Evolutionary conservation across 345 rosid genomes (phyloP).

Genomic region (Citrus sp.): DNA sequence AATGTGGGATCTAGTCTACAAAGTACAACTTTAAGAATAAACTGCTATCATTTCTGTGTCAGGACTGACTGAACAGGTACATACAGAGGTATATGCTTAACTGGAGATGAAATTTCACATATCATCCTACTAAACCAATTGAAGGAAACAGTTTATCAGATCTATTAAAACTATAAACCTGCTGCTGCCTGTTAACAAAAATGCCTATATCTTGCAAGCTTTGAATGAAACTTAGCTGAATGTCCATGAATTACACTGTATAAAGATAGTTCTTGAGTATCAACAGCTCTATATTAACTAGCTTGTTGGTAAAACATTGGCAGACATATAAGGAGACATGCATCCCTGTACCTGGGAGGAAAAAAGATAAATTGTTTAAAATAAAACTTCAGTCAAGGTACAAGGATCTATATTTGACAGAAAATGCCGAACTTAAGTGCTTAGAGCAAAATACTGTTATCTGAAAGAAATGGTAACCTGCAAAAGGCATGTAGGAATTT

Average conservation of each 20-base stretch:
- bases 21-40: background rate
- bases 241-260: background rate
- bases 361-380: background rate
- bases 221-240: background rate
- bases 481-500: conserved; percentile 77
- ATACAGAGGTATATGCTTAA: background rate
- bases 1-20: background rate
- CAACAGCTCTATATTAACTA: conserved; percentile 18
- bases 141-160: background rate
- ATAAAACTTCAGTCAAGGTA: background rate
- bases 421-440: background rate
- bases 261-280: background rate
- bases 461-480: conserved; percentile 42
- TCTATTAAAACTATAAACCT: background rate
- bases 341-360: conserved; percentile 67
- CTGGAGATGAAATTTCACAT: no score
- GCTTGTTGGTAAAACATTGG: conserved; percentile 55
- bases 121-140: background rate
- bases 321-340: conserved; percentile 70
- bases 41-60: background rate
- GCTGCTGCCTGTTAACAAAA: background rate
- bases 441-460: background rate
- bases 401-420: background rate
- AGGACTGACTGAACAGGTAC: background rate
- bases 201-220: background rate